phyloP scores from a whole-genome alignment of 768 basidiomycete species.

The Naganishia kalamii region DNA sequence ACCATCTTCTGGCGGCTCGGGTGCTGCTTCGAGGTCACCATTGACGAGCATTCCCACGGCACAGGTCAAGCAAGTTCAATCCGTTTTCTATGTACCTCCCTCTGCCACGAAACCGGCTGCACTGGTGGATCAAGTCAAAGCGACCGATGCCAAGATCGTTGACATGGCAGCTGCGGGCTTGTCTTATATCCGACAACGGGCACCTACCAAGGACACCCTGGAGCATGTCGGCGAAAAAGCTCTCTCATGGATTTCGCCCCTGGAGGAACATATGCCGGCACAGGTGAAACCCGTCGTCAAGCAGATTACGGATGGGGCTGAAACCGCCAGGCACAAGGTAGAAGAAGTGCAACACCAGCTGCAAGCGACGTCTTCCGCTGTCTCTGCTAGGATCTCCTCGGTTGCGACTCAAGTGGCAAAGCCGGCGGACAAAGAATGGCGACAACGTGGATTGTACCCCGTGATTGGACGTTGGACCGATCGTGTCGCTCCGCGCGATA shows the following conservation, averaged over 20 bases:
- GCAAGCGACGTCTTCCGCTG: conserved; percentile 6
- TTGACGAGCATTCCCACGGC: conserved; percentile 3
- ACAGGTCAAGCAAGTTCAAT: conserved; percentile 7
- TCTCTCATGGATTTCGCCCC: background rate
- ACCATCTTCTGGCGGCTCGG: background rate
- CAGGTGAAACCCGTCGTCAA: conserved; percentile 7
- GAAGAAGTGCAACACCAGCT: background rate
- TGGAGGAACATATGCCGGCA: background rate
- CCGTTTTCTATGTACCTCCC: conserved; percentile 8
- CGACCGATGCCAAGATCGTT: conserved; percentile 5
- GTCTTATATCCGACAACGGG: background rate
- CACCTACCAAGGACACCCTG: background rate
- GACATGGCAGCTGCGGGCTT: background rate
- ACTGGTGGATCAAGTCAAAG: conserved; percentile 1
- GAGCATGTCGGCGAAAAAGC: conserved; percentile 6
- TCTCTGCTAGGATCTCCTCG: background rate
- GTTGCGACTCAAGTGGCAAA: background rate
- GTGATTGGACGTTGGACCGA: background rate
- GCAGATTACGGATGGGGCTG: background rate
- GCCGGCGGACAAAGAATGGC: conserved; percentile 1
- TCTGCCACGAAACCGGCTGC: conserved; percentile 5
- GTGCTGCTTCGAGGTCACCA: background rate
- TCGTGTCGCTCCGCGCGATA: background rate
- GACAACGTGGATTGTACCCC: background rate
- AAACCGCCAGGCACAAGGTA: background rate